These are phyloP conservation scores for Dicorynia guianensis DNA, from an alignment of 306 rosid genomes.

Conservation along the genomic window DNA sequence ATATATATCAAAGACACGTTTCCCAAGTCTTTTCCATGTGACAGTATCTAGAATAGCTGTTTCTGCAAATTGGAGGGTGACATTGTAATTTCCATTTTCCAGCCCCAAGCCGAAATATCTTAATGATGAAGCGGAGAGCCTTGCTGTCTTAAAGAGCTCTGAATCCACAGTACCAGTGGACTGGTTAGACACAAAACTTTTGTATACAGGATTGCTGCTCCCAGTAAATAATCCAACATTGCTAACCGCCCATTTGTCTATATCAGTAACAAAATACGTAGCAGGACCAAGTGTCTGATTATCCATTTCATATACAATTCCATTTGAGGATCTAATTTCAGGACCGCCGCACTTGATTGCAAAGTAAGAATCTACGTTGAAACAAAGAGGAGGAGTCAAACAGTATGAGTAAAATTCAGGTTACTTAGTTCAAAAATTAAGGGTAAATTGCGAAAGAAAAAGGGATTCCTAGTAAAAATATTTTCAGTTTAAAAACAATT, in stretches of 20 bases:
- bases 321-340: constrained; percentile 37
- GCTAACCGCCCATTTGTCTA: constrained; percentile 60
- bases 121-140: constrained; percentile 65
- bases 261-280: constrained; percentile 50
- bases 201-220: constrained; percentile 22
- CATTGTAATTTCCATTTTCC: constrained; percentile 58
- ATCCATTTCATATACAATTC: constrained; percentile 49
- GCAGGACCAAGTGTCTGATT: constrained; percentile 60
- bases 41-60: constrained; percentile 30
- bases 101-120: constrained; percentile 68
- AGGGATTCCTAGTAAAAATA: too few relatives aligned
- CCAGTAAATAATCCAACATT: constrained; percentile 54
- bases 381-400: background rate
- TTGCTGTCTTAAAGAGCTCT: constrained; percentile 57
- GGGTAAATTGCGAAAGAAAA: too few relatives aligned
- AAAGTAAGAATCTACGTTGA: constrained; percentile 50
- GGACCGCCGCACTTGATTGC: constrained; percentile 64
- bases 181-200: constrained; percentile 15
- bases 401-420: background rate
- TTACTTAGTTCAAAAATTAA: background rate
- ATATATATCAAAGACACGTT: constrained; percentile 60
- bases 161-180: constrained; percentile 40
- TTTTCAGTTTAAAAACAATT: too few relatives aligned
- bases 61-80: constrained; percentile 59
- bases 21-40: constrained; percentile 60